Conservation (phyloP, 495 filamentous ascomycete species). For the Letharia lupina region DNA sequence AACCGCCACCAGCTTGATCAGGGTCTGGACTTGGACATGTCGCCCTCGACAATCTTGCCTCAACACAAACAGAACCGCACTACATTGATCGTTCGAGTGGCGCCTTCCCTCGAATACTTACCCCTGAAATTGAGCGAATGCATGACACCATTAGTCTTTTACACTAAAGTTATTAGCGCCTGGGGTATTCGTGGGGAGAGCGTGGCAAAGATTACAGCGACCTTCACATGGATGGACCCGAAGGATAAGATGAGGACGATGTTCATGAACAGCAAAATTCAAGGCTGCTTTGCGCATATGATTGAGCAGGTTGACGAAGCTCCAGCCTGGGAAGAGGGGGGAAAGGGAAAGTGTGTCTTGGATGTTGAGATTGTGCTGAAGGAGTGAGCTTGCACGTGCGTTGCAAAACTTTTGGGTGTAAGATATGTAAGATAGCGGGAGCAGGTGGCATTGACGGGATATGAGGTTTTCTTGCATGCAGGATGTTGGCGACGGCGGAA, state of each 20-base stretch:
- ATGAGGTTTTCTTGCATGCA: not conserved
- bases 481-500: not conserved
- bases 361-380: slow-evolving; percentile 13
- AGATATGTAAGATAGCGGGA: not conserved
- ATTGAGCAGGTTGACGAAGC: slow-evolving; percentile 5
- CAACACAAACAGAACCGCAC: slow-evolving; percentile 9
- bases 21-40: no score
- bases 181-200: not conserved
- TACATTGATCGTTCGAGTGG: slow-evolving; percentile 1
- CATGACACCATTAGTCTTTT: not conserved
- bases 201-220: not conserved
- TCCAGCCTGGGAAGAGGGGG: not conserved
- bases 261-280: slow-evolving; percentile 4
- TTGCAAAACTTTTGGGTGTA: not conserved
- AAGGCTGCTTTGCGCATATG: slow-evolving; percentile 10
- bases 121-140: slow-evolving; percentile 12
- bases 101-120: not conserved
- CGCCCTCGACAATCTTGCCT: not conserved
- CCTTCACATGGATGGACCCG: slow-evolving; percentile 6
- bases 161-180: not conserved
- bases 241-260: slow-evolving; percentile 4
- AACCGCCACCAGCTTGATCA: not conserved
- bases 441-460: not conserved
- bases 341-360: slow-evolving; percentile 4
- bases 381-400: not conserved